Conservation (phyloP, 495 filamentous ascomycete species). For the Neurospora tetrasperma region DNA sequence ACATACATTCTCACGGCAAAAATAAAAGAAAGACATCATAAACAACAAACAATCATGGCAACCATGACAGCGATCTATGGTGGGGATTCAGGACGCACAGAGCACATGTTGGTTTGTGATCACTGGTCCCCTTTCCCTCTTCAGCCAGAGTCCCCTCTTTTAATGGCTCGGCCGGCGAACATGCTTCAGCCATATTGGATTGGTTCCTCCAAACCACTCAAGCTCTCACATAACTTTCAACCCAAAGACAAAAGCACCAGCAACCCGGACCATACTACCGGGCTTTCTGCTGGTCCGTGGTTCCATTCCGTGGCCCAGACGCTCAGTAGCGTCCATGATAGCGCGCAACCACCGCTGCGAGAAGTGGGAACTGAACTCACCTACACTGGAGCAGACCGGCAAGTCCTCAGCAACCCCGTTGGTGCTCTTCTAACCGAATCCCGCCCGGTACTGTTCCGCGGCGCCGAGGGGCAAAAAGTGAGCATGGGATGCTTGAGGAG, state of each 20-base stretch:
- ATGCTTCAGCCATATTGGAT: too few relatives aligned
- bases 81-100: not conserved
- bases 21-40: not conserved
- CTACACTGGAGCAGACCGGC: not conserved
- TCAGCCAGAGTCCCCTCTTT: not conserved
- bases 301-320: not conserved
- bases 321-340: not conserved
- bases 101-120: not conserved
- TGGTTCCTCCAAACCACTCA: too few relatives aligned
- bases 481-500: not conserved
- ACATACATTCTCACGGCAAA: not conserved
- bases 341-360: not conserved
- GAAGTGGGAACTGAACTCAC: not conserved
- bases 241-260: too few relatives aligned
- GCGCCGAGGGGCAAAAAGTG: not conserved
- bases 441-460: not conserved
- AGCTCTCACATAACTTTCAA: too few relatives aligned
- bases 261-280: not conserved
- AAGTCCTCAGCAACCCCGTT: not conserved
- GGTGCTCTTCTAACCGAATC: not conserved
- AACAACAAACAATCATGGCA: not conserved
- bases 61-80: not conserved
- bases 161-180: too few relatives aligned
- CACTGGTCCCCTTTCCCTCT: not conserved
- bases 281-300: not conserved